phyloP scores from a whole-genome alignment of 164 flowering plant species.

The Chimonanthus praecox region DNA sequence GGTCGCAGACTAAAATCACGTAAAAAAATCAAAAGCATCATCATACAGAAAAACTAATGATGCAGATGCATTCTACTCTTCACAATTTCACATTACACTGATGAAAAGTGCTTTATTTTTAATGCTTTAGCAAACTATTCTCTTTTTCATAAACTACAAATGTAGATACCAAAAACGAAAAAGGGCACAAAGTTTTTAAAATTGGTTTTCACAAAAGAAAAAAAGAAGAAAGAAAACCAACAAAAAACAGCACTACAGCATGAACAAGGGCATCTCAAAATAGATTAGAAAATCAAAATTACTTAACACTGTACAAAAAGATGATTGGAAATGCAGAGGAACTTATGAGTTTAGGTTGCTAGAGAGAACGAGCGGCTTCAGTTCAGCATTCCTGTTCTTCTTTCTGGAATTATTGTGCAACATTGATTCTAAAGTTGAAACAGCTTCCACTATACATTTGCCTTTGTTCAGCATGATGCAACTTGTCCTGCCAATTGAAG shows the following conservation, averaged over 20 bases:
- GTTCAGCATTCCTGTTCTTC: constrained; percentile 24
- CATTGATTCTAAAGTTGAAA: constrained; percentile 47
- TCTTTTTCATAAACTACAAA: no score
- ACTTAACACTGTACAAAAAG: background rate
- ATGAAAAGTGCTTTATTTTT: no score
- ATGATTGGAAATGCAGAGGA: background rate
- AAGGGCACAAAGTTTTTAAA: no score
- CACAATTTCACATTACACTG: no score
- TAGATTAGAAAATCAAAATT: background rate
- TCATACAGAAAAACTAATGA: background rate
- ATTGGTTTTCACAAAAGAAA: background rate
- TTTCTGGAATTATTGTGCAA: constrained; percentile 21
- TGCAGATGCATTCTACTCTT: background rate
- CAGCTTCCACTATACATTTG: constrained; percentile 43
- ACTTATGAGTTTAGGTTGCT: constrained; percentile 18
- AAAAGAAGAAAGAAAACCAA: background rate
- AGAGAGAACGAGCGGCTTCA: constrained; percentile 41
- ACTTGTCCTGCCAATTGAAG: constrained; percentile 38
- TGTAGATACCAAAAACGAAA: no score
- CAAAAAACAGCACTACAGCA: no score
- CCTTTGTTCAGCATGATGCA: constrained; percentile 82
- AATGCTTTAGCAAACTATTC: no score
- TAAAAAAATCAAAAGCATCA: no score
- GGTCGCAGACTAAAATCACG: background rate
- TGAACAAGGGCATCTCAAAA: background rate